phyloP scores from a whole-genome alignment of 2,329 filamentous ascomycete species.

The Aspergillus glaucus region DNA sequence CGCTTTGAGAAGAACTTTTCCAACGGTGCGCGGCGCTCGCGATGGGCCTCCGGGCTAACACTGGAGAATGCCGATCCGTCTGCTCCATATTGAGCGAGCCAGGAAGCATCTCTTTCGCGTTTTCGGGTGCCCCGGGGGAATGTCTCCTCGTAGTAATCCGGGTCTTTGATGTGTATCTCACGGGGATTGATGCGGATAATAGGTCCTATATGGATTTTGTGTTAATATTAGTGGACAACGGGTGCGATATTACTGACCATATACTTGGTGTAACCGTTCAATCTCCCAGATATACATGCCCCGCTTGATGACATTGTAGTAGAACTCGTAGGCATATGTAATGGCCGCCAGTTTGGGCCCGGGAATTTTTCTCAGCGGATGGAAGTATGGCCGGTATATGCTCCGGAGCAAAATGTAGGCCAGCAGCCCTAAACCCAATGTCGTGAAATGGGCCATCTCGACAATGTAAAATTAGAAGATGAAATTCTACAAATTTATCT shows the following conservation, averaged over 20 bases:
- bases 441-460: too few species aligned
- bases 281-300: slow-evolving; percentile 31
- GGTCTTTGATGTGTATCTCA: slow-evolving; percentile 30
- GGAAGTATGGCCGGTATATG: slow-evolving; percentile 26
- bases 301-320: slow-evolving; percentile 26
- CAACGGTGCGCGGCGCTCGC: slow-evolving; percentile 13
- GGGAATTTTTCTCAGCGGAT: slow-evolving; percentile 27
- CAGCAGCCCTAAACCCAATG: too few species aligned
- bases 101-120: slow-evolving; percentile 21
- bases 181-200: slow-evolving; percentile 29
- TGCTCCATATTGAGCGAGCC: slow-evolving; percentile 10
- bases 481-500: too few species aligned
- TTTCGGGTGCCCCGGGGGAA: slow-evolving; percentile 21
- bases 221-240: too few species aligned
- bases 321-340: slow-evolving; percentile 27
- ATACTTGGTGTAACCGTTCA: slow-evolving; percentile 27
- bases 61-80: slow-evolving; percentile 11
- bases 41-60: slow-evolving; percentile 13
- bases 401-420: too few species aligned
- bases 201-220: slow-evolving; percentile 16
- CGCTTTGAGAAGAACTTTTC: slow-evolving; percentile 19
- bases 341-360: slow-evolving; percentile 28
- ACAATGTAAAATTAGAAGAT: too few species aligned
- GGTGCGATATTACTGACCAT: slow-evolving; percentile 17
- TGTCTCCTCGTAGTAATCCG: slow-evolving; percentile 27